A percentile compares a stretch with the other conserved stretches of the same genome.
phyloP scores from a whole-genome alignment of 805 yeast genomes.

The Yarrowia sp. region DNA sequence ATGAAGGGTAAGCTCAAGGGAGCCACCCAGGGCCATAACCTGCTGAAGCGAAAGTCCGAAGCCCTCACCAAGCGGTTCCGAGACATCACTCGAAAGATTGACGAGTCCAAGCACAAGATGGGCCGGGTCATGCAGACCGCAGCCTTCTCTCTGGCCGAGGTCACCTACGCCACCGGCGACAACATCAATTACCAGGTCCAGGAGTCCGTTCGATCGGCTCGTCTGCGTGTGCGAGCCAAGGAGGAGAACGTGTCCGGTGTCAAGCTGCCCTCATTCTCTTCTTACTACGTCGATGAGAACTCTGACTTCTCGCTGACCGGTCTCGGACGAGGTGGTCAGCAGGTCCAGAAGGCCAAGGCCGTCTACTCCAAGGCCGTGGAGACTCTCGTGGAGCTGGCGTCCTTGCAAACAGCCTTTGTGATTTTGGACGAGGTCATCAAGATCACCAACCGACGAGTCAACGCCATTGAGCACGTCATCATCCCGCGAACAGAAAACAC shows the following conservation, averaged over 20 bases:
- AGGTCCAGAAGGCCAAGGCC: conserved; percentile 88
- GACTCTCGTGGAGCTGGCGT: conserved; percentile 91
- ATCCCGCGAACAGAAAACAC: conserved; percentile 98
- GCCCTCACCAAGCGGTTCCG: conserved; percentile 95
- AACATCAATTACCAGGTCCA: conserved; percentile 94
- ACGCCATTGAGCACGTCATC: conserved; percentile 97
- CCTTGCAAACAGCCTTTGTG: conserved; percentile 93
- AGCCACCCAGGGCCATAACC: conserved; percentile 93
- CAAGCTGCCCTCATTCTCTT: conserved; percentile 86
- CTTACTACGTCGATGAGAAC: conserved; percentile 75
- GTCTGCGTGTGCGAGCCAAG: conserved; percentile 85
- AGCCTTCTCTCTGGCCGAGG: conserved; percentile 95
- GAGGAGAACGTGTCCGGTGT: conserved; percentile 98
- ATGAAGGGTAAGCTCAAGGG: conserved; percentile 97
- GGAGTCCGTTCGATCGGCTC: conserved; percentile 82
- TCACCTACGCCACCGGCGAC: conserved; percentile 95
- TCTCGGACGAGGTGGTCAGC: conserved; percentile 97
- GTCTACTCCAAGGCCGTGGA: conserved; percentile 97
- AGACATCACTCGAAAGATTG: conserved; percentile 90
- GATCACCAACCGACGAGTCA: conserved; percentile 96
- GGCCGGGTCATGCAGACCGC: conserved; percentile 98
- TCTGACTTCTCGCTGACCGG: conserved; percentile 97
- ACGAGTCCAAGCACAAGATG: conserved; percentile 94
- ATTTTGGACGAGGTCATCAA: conserved; percentile 96
- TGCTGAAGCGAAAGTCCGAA: conserved; percentile 92